Percentiles rank a stretch among this genome's conserved stretches.
Evolutionary conservation across 306 rosid species (phyloP).

Genomic region (Fagus crenata): DNA sequence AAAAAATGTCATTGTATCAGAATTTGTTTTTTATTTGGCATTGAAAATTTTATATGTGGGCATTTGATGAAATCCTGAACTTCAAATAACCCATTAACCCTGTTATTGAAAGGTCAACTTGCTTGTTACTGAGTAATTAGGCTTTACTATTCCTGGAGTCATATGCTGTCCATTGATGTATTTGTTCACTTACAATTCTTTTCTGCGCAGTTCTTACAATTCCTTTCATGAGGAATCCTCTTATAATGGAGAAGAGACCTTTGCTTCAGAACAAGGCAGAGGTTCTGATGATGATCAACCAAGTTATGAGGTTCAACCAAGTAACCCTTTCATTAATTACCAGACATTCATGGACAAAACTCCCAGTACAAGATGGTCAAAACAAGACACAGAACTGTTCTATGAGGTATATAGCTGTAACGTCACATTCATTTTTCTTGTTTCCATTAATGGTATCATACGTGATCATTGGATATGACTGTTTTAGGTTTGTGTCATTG

Average conservation of each 20-base stretch:
- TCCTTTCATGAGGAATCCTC: constrained; percentile 36
- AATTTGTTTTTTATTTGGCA: not conserved
- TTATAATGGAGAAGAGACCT: constrained; percentile 43
- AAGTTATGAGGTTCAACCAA: constrained; percentile 31
- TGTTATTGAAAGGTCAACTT: not conserved
- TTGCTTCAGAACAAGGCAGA: constrained; percentile 57
- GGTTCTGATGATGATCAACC: constrained; percentile 51
- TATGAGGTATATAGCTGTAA: constrained; percentile 54
- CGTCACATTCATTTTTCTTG: not conserved
- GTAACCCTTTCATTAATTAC: constrained; percentile 52
- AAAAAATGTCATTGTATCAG: too few species aligned
- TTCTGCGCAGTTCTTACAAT: constrained; percentile 47
- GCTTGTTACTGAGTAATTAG: not conserved
- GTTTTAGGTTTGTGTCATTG: not conserved
- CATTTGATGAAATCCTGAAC: not conserved
- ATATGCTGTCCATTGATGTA: constrained; percentile 9
- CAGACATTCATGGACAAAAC: constrained; percentile 74
- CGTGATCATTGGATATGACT: not conserved
- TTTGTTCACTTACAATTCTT: constrained; percentile 26
- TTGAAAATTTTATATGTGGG: not conserved
- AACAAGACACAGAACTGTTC: constrained; percentile 74
- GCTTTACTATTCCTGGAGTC: constrained; percentile 17
- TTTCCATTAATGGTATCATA: not conserved
- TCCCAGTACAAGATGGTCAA: constrained; percentile 72
- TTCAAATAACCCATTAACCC: not conserved